These are phyloP conservation scores for Holtermanniella nyarrowii DNA, from an alignment of 768 basidiomycete species.

Conservation along the genomic window DNA sequence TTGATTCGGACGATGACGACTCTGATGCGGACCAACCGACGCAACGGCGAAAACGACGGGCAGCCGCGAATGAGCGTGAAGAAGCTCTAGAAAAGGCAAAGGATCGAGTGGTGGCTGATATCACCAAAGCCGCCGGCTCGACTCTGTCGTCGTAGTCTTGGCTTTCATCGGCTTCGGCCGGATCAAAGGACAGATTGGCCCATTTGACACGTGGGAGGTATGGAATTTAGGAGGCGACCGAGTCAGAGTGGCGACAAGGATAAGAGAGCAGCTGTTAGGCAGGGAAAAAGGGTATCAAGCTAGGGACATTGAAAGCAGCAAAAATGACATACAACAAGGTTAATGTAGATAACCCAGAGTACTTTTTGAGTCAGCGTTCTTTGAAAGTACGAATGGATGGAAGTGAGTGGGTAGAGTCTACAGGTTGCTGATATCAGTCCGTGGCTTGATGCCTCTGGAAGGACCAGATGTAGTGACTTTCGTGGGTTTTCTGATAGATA, in stretches of 20 bases:
- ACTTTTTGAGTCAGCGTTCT: not conserved
- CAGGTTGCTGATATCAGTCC: constrained; percentile 40
- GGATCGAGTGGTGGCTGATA: not conserved
- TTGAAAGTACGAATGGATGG: not conserved
- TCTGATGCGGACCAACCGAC: not conserved
- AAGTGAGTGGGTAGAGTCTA: not conserved
- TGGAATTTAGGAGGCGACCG: too few relatives aligned
- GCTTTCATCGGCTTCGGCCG: not conserved
- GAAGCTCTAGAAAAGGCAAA: not conserved
- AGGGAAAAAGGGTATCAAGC: too few relatives aligned
- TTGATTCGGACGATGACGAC: not conserved
- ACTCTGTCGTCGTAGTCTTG: not conserved
- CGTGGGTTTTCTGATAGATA: constrained; percentile 14
- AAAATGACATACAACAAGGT: too few relatives aligned
- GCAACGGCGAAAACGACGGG: not conserved
- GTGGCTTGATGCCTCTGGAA: constrained; percentile 68
- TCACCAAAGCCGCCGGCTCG: not conserved
- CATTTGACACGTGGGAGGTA: too few relatives aligned
- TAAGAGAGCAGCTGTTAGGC: too few relatives aligned
- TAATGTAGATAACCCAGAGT: not conserved
- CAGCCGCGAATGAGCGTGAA: not conserved
- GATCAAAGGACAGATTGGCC: too few relatives aligned
- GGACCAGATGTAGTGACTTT: constrained; percentile 51
- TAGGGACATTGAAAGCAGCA: too few relatives aligned
- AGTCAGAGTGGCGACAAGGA: too few relatives aligned